Evolutionary conservation across 805 yeast species (phyloP), one percentile per base, ranked within the genome.

Genomic region (Cyberlindnera subsufficiens): DNA sequence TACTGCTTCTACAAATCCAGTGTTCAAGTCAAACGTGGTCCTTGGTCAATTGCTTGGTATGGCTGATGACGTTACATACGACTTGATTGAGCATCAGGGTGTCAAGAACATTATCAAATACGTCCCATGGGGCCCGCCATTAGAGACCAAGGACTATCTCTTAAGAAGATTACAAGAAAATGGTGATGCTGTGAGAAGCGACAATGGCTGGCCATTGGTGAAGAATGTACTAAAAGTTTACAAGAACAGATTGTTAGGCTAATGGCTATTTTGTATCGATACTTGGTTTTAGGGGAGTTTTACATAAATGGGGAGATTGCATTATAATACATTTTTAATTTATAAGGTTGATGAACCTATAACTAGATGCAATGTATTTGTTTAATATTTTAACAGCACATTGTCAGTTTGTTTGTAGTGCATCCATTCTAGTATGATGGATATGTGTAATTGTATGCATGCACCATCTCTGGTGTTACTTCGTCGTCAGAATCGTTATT

Each of bases 51-150:
- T 90, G 51, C 69, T 91, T 59, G 98, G 98, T 31, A 91, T 90
- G 97, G 95, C 96, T 40, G 98, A 90, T 64, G 82, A 84, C 56
- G 77, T 86, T 47, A 87, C 96, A 20, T 74, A 75, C 60, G 87
- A 85, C 52, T 72, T 90, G 56, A 77, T 86, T 43, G 66, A 72
- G 33, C 71, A 79, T 37, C 77, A 84, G 51, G 71, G 77, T 36
- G 85, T 77, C 36, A 78, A 74, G 47, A 87, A 87, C 57, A 82
- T 90, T 42, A 82, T 91, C 66, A 91, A 91, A 67, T 90, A 91
- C 61, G 96, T 90, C 49, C 95, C 97, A 15, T 90, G 97, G 97
- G 97, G 97, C 9, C 97, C 97, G 30, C 95, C 96, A 43, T 66
- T 78, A 53, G 97, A 91, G 67, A 89, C 96, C 45, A 88, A 86